Evolutionary conservation across 169 alveolate genomes (phyloP), one percentile per base, ranked within the genome.

Genomic region (Cryptosporidium ubiquitum): DNA sequence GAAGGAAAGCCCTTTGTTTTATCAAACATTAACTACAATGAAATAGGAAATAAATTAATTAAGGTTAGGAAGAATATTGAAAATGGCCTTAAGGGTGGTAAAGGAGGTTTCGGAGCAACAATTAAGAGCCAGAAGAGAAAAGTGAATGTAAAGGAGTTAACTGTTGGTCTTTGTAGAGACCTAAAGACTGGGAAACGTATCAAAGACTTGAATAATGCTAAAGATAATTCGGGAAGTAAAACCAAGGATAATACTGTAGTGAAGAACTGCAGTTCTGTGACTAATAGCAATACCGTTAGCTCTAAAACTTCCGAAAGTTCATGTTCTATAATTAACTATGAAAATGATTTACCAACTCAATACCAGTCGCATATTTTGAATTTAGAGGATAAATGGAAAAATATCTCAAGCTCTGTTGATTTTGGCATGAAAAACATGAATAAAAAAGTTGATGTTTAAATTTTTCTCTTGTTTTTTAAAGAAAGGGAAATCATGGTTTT

Each of bases 31-130:
- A 29, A 79, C 61, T 79, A 58, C 44, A 61, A 16, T 37, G 89
- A 79, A 12, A 5, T 79, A 23, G 16, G 89, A 0, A 79, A 79
- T 29, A 61, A 61, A 39, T 20, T 79, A 26, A 64, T 58, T 16
- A 79, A 35, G 37, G 75, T 79, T 23, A 58, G 73, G 39, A 58
- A 40, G 69, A 64, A 61, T 61, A 64, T 79, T 40, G 89, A 61
- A 18, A 29, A 39, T 23, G 79, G 89, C 35, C 69, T 79, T 33
- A 58, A 61, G 49, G 89, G 89, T 23, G 89, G 89, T 9, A 79
- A 79, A n/a, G 89, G 89, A 29, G 89, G 89, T 10, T 79, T 79
- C n/a, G 89, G 89, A 42, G 75, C 89, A 23, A 79, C 89, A 42
- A 79, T 79, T 18, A 79, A 79, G 26, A 79, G 89, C 26, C 89